These are phyloP conservation scores for Lachnellula suecica DNA, from an alignment of 2,329 filamentous ascomycete species.

Conservation along the genomic window DNA sequence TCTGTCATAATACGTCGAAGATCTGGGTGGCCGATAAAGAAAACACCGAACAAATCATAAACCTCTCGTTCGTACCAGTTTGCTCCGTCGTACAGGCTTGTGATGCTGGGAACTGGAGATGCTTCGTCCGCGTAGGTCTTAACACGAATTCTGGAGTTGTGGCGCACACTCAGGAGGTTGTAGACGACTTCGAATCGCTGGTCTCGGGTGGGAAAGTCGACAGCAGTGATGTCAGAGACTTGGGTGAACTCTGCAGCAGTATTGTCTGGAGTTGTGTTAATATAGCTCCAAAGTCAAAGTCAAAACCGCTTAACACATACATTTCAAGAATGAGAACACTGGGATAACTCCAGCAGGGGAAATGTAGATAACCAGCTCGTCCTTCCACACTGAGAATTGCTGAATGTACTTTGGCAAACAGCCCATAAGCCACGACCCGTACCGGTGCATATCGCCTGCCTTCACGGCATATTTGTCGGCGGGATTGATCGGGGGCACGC, in stretches of 20 bases:
- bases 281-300: neutral
- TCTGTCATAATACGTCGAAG: constrained; percentile 98
- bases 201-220: constrained; percentile 93
- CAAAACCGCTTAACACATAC: constrained; percentile 28
- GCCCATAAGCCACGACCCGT: constrained; percentile 95
- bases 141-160: constrained; percentile 94
- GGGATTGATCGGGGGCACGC: constrained; percentile 82
- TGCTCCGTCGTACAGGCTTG: constrained; percentile 84
- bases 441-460: constrained; percentile 84
- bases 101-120: constrained; percentile 87
- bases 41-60: constrained; percentile 96
- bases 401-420: constrained; percentile 97
- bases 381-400: constrained; percentile 99
- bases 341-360: constrained; percentile 84
- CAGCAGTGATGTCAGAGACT: constrained; percentile 86
- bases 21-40: constrained; percentile 94
- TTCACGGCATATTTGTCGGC: constrained; percentile 90
- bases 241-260: constrained; percentile 96
- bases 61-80: constrained; percentile 99
- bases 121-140: constrained; percentile 99
- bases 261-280: constrained; percentile 61
- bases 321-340: constrained; percentile 91
- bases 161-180: constrained; percentile 91
- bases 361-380: constrained; percentile 94
- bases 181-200: constrained; percentile 98